These are phyloP conservation scores for Plasmopara viticola DNA, from an alignment of 352 stramenopile species.

Conservation along the genomic window DNA sequence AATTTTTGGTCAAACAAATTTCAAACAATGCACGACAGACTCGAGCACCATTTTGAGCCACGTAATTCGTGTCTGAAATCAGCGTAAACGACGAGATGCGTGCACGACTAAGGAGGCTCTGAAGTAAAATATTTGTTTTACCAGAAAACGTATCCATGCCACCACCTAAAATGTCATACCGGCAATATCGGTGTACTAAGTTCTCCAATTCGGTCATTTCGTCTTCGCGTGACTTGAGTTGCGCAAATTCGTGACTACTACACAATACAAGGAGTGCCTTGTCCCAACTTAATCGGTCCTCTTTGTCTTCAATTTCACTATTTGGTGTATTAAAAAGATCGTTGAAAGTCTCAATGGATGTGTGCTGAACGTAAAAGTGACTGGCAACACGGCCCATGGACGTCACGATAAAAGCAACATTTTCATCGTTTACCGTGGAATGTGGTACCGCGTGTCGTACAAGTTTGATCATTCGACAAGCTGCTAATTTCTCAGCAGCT, in stretches of 20 bases:
- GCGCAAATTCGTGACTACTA: constrained; percentile 92
- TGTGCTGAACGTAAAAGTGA: constrained; percentile 99
- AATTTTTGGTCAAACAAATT: constrained; percentile 93
- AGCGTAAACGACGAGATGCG: constrained; percentile 95
- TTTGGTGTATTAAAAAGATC: constrained; percentile 81
- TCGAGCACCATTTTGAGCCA: constrained; percentile 96
- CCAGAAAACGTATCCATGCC: constrained; percentile 89
- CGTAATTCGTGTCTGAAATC: constrained; percentile 99
- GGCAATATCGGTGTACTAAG: constrained; percentile 84
- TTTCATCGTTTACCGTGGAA: constrained; percentile 30
- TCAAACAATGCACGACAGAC: constrained; percentile 98
- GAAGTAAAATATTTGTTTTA: constrained; percentile 97
- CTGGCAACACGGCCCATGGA: constrained; percentile 96
- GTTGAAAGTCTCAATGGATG: constrained; percentile 98
- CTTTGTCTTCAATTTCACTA: constrained; percentile 24
- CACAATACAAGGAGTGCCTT: constrained; percentile 66
- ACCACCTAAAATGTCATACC: constrained; percentile 84
- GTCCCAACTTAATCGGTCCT: constrained; percentile 59
- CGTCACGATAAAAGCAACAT: constrained; percentile 88
- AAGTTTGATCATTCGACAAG: constrained; percentile 82
- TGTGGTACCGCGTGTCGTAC: constrained; percentile 41
- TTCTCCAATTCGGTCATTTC: constrained; percentile 92
- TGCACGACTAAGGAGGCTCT: constrained; percentile 69
- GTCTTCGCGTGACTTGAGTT: constrained; percentile 95
- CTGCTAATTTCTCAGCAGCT: constrained; percentile 66